These are phyloP conservation scores for Chloropicon primus DNA, from an alignment of 139 green algal species.

Conservation along the genomic window DNA sequence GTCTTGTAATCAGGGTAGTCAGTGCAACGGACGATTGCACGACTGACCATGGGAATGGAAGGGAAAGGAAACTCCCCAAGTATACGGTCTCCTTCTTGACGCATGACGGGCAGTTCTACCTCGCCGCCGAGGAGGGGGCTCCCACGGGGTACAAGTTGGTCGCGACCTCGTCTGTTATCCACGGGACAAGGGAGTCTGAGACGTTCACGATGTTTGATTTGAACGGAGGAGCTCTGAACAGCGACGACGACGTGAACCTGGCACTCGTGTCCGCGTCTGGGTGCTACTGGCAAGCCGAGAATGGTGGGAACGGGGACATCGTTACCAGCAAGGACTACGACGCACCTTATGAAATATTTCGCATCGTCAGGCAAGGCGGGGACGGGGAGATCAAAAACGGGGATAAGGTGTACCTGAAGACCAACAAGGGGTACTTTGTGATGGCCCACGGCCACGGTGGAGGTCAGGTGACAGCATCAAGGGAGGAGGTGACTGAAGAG, in stretches of 20 bases:
- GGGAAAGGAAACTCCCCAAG: neutral
- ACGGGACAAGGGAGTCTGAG: neutral
- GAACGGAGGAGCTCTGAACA: neutral
- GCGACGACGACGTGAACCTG: neutral
- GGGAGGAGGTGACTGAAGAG: neutral
- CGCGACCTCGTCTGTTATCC: neutral
- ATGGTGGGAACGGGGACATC: neutral
- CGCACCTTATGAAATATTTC: neutral
- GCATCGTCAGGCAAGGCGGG: neutral
- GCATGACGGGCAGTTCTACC: neutral
- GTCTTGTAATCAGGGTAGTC: too few species aligned
- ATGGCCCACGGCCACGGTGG: neutral
- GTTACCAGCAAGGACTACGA: neutral
- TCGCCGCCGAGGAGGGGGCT: neutral
- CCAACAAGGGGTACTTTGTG: neutral
- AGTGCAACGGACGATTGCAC: neutral
- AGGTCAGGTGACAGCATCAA: neutral
- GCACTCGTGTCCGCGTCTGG: too few species aligned
- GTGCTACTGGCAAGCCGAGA: neutral
- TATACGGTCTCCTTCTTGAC: neutral
- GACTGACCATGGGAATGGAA: neutral
- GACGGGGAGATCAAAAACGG: neutral
- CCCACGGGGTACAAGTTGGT: neutral
- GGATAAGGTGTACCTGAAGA: neutral
- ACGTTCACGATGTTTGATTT: neutral